Percentiles rank a stretch among this genome's conserved stretches.
phyloP scores from a whole-genome alignment of 345 rosid species.

The Eucalyptus cladocalyx region DNA sequence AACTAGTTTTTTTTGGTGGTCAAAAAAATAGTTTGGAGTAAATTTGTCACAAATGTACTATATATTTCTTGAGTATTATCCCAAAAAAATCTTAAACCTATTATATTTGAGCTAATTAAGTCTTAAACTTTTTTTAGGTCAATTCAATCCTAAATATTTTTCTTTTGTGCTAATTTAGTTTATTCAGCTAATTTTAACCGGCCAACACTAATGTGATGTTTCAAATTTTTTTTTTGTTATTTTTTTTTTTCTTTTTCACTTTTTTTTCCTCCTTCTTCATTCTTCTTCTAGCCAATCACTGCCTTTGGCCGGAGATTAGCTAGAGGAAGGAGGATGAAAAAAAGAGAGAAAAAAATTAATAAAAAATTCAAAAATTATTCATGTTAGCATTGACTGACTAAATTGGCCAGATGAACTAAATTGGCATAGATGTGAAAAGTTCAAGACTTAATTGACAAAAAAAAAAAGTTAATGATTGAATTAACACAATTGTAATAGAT shows the following conservation, averaged over 20 bases:
- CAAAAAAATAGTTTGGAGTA: no score
- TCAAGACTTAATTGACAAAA: no score
- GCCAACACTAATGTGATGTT: rapidly evolving
- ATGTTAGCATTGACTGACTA: rapidly evolving
- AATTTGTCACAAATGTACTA: no score
- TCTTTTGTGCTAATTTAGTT: rapidly evolving
- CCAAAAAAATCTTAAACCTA: rapidly evolving
- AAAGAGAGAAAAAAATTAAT: rapidly evolving
- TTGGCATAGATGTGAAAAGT: rapidly evolving
- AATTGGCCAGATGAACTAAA: rapidly evolving
- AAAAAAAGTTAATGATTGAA: rapidly evolving
- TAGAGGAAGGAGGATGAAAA: rapidly evolving
- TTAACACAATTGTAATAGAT: no score
- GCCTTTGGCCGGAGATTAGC: rapidly evolving
- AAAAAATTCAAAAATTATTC: no score
- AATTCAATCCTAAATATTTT: no score
- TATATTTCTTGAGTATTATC: no score
- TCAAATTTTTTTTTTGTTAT: no score
- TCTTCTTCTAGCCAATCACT: no score
- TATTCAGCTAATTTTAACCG: rapidly evolving
- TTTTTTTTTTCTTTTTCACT: rapidly evolving
- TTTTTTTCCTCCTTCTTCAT: no score
- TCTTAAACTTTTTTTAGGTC: no score
- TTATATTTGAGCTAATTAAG: rapidly evolving
- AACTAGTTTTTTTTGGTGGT: no score